Conservation (phyloP, 805 yeast genomes). For the Saccharomycopsis fermentans region DNA sequence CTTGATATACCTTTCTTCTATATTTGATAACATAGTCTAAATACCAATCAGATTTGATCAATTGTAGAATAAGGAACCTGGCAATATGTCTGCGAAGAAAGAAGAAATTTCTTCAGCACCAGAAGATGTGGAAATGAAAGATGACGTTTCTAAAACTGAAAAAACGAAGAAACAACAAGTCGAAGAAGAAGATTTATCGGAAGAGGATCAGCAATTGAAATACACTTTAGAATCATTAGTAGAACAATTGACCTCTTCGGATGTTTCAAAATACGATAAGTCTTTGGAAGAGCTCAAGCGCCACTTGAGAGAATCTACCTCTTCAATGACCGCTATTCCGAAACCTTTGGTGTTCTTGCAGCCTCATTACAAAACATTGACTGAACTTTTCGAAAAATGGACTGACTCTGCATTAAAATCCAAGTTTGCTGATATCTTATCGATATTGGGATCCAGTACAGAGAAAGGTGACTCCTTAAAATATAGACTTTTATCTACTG, state of each 20-base stretch:
- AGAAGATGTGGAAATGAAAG: slow-evolving; percentile 1
- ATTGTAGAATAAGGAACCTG: neutral
- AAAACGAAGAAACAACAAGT: slow-evolving; percentile 23
- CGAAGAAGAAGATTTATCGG: slow-evolving; percentile 77
- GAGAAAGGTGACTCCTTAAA: slow-evolving; percentile 71
- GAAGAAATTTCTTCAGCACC: neutral
- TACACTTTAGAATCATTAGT: slow-evolving; percentile 80
- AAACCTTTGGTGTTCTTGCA: slow-evolving; percentile 93
- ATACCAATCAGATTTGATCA: neutral
- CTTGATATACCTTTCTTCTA: no score
- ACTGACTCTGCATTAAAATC: slow-evolving; percentile 35
- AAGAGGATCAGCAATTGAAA: slow-evolving; percentile 85
- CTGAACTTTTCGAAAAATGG: slow-evolving; percentile 62
- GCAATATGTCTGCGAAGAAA: neutral
- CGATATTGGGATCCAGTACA: slow-evolving; percentile 80
- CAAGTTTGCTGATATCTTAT: slow-evolving; percentile 75
- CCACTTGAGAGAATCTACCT: slow-evolving; percentile 82
- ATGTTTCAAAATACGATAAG: slow-evolving; percentile 34
- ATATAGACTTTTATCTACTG: slow-evolving; percentile 58
- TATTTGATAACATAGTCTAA: neutral
- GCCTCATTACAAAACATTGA: slow-evolving; percentile 70
- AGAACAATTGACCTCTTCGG: slow-evolving; percentile 56
- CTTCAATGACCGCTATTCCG: slow-evolving; percentile 99
- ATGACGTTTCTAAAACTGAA: neutral
- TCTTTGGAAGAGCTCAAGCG: slow-evolving; percentile 65